Conservation (phyloP, 345 rosid species). For the Murraya paniculata region DNA sequence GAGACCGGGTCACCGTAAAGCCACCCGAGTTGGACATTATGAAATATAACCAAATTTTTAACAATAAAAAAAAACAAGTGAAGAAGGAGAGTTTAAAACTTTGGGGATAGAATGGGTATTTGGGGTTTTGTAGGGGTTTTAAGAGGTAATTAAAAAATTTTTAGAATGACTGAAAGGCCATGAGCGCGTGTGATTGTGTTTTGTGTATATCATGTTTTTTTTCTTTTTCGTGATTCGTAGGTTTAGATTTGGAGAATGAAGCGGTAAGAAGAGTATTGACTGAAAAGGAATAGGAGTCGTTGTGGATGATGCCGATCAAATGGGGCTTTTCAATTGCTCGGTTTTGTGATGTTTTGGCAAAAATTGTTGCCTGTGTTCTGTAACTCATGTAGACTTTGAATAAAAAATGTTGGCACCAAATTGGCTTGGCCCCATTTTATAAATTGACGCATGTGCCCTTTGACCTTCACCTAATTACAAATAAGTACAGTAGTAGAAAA, state of each 20-base stretch:
- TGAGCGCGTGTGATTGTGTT: not conserved
- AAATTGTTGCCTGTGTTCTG: not conserved
- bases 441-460: conserved; percentile 11
- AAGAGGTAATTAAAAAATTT: not conserved
- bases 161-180: not conserved
- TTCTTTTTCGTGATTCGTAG: not conserved
- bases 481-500: too few species aligned
- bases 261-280: not conserved
- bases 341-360: not conserved
- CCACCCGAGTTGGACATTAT: conserved; percentile 41
- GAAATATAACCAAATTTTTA: not conserved
- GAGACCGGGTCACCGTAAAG: conserved; percentile 33
- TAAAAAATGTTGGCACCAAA: not conserved
- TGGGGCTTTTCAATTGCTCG: not conserved
- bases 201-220: not conserved
- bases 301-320: not conserved
- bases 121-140: conserved; percentile 18
- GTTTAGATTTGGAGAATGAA: not conserved
- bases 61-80: not conserved
- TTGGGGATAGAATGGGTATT: conserved; percentile 1
- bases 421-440: not conserved
- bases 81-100: not conserved
- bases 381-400: not conserved
- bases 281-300: not conserved
- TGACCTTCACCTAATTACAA: not conserved